Evolutionary conservation across 2,329 filamentous ascomycete species (phyloP).

Genomic region (Xylaria sp.): DNA sequence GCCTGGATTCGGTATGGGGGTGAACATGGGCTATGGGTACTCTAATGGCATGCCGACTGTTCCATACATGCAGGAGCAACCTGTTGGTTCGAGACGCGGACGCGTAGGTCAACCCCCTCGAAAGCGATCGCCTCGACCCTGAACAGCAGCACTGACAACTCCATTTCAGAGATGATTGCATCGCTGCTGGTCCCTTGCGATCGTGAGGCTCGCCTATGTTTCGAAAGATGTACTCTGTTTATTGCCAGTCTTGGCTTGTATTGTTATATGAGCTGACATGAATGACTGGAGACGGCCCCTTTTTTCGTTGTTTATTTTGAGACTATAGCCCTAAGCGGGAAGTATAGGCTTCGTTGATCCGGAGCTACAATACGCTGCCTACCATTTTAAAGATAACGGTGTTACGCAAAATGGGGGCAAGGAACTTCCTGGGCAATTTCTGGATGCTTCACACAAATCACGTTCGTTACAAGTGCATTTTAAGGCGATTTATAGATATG

Average conservation of each 20-base stretch:
- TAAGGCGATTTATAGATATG: slow-evolving; percentile 36
- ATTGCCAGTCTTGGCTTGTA: slow-evolving; percentile 27
- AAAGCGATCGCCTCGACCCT: slow-evolving; percentile 43
- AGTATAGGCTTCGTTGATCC: slow-evolving; percentile 5
- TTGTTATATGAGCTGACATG: slow-evolving; percentile 34
- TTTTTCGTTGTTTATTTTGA: slow-evolving; percentile 34
- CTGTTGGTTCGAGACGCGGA: slow-evolving; percentile 62
- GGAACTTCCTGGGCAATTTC: slow-evolving; percentile 36
- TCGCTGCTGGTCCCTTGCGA: not conserved
- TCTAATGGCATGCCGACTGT: slow-evolving; percentile 55
- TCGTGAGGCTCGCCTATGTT: not conserved
- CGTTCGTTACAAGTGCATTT: slow-evolving; percentile 31
- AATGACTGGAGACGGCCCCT: slow-evolving; percentile 29
- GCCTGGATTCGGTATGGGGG: slow-evolving; percentile 42
- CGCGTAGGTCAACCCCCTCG: slow-evolving; percentile 57
- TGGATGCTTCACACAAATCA: slow-evolving; percentile 35
- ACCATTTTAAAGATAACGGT: slow-evolving; percentile 9
- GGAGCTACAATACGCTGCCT: slow-evolving; percentile 22
- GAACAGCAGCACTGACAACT: slow-evolving; percentile 36
- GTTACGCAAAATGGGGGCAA: slow-evolving; percentile 27
- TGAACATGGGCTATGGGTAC: slow-evolving; percentile 47
- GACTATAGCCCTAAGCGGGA: slow-evolving; percentile 8
- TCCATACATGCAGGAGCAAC: slow-evolving; percentile 62
- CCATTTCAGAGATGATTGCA: slow-evolving; percentile 39
- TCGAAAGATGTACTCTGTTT: slow-evolving; percentile 9